phyloP scores from a whole-genome alignment of 2,329 filamentous ascomycete species.

The Ophiocordyceps polyrhachis-furcata region DNA sequence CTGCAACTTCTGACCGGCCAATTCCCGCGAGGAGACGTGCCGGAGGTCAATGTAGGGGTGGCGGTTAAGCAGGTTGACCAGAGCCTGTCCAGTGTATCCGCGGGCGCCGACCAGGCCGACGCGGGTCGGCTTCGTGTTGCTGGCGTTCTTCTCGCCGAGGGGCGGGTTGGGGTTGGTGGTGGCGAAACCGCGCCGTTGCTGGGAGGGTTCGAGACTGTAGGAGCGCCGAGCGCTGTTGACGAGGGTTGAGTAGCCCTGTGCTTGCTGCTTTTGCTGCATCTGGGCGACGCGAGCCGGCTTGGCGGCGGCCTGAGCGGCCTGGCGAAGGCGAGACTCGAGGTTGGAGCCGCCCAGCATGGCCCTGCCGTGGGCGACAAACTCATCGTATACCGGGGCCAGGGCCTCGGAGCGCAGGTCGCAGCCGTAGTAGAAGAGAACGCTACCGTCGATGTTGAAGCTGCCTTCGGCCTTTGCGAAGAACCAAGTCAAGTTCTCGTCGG shows the following conservation, averaged over 20 bases:
- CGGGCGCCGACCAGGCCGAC: slow-evolving; percentile 80
- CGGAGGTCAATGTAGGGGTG: slow-evolving; percentile 82
- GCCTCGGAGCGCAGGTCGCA: slow-evolving; percentile 58
- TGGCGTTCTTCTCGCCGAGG: slow-evolving; percentile 71
- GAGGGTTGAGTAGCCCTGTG: slow-evolving; percentile 6
- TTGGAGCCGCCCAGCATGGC: slow-evolving; percentile 82
- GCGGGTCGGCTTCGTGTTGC: slow-evolving; percentile 59
- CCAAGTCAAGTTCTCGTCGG: slow-evolving; percentile 94
- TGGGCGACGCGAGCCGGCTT: slow-evolving; percentile 20
- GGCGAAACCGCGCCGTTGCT: slow-evolving; percentile 7
- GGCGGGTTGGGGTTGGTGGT: slow-evolving; percentile 57
- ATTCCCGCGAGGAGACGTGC: slow-evolving; percentile 84
- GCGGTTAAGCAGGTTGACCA: slow-evolving; percentile 70
- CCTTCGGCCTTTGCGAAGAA: slow-evolving; percentile 96
- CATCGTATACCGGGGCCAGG: slow-evolving; percentile 63
- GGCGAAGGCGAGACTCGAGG: slow-evolving; percentile 67
- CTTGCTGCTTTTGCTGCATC: slow-evolving; percentile 2
- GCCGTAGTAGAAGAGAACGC: slow-evolving; percentile 94
- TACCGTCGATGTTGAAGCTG: slow-evolving; percentile 66
- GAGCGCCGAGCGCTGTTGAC: slow-evolving; percentile 4
- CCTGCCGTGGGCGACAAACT: slow-evolving; percentile 66
- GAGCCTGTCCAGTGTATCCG: slow-evolving; percentile 63
- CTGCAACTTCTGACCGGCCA: slow-evolving; percentile 68
- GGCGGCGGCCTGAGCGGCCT: slow-evolving; percentile 53
- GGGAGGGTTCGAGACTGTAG: slow-evolving; percentile 3